Evolutionary conservation across 2,329 filamentous ascomycete species (phyloP).

Genomic region (Orbilia quercus): DNA sequence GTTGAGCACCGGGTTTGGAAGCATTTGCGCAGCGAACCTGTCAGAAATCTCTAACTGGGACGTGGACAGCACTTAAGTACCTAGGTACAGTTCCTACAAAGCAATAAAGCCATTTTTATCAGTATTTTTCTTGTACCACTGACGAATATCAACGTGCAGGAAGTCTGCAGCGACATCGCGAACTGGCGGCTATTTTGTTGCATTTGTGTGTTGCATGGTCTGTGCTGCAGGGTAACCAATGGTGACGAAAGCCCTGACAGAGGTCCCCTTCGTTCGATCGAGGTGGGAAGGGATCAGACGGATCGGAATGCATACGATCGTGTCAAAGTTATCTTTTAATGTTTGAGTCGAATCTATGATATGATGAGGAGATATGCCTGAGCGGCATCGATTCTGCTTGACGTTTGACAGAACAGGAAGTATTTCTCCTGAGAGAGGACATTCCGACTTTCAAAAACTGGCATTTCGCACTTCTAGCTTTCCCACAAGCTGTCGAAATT

Average conservation of each 20-base stretch:
- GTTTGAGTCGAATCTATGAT: not conserved
- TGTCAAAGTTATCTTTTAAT: not conserved
- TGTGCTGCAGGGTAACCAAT: not conserved
- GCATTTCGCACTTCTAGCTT: no score
- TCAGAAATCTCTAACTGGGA: slow-evolving; percentile 8
- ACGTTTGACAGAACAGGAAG: no score
- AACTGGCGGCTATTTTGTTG: slow-evolving; percentile 38
- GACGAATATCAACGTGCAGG: no score
- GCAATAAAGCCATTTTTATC: not conserved
- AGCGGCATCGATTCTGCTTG: not conserved
- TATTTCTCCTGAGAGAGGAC: no score
- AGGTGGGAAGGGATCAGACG: not conserved
- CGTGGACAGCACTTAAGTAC: no score
- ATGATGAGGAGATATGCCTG: not conserved
- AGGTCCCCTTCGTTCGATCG: not conserved
- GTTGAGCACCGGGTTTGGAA: slow-evolving; percentile 47
- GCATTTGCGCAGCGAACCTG: slow-evolving; percentile 39
- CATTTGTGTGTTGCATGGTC: slow-evolving; percentile 40
- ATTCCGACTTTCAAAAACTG: no score
- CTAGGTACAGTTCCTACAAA: not conserved
- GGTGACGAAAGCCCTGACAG: no score
- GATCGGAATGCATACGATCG: slow-evolving; percentile 7
- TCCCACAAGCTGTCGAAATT: no score
- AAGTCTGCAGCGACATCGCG: not conserved
- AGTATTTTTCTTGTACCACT: no score